These are phyloP conservation scores for Neurospora sp. DNA, from an alignment of 495 filamentous ascomycete species.

Conservation along the genomic window DNA sequence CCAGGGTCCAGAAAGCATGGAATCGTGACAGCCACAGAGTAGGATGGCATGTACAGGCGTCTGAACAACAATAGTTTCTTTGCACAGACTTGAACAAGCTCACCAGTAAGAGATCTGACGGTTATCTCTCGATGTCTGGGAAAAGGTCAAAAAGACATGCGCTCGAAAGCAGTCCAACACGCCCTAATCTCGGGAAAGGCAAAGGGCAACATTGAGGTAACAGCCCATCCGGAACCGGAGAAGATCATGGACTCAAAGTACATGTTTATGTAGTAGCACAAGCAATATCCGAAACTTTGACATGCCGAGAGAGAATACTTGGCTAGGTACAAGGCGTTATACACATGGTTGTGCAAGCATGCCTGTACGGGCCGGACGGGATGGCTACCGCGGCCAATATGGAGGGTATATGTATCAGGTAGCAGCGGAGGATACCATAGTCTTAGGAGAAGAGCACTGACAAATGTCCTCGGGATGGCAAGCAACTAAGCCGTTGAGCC, in stretches of 20 bases:
- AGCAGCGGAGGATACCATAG: background rate
- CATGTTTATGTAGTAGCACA: background rate
- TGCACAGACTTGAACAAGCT: slow-evolving; percentile 1
- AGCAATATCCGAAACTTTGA: background rate
- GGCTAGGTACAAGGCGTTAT: background rate
- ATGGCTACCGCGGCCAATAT: background rate
- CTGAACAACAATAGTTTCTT: background rate
- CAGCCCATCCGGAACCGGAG: background rate
- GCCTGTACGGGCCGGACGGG: background rate
- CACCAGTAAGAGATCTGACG: slow-evolving; percentile 25
- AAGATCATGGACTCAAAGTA: background rate
- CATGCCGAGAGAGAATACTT: background rate
- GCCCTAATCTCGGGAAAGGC: background rate
- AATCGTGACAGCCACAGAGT: slow-evolving; percentile 8
- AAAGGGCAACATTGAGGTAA: background rate
- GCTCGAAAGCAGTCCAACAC: background rate
- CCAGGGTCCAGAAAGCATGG: slow-evolving; percentile 4
- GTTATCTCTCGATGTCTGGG: slow-evolving; percentile 21
- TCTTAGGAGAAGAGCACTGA: background rate
- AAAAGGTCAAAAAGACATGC: slow-evolving; percentile 11
- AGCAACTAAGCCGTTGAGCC: background rate
- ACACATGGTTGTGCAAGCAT: background rate
- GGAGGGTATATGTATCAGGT: background rate
- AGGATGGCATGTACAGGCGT: background rate
- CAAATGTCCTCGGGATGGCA: background rate